Percentiles rank a stretch among this genome's conserved stretches.
phyloP scores from a whole-genome alignment of 192 early-diverging fungal genomes.

The Coemansia sp. region DNA sequence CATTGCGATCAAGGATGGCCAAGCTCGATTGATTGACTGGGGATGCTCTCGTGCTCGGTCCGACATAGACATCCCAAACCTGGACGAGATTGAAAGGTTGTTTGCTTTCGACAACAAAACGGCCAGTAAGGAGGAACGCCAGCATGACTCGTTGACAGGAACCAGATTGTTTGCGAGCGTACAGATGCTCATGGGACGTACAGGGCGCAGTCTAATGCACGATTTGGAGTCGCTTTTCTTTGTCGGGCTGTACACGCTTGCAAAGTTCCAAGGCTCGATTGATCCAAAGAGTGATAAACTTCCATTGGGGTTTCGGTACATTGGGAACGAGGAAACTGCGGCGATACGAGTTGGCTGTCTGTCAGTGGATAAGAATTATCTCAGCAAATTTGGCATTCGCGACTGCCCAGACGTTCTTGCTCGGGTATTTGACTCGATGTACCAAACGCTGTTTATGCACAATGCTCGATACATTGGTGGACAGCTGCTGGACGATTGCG shows the following conservation, averaged over 20 bases:
- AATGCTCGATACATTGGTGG: not conserved
- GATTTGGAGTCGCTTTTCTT: slow-evolving; percentile 23
- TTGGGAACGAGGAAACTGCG: not conserved
- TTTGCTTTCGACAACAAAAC: not conserved
- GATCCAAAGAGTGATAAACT: not conserved
- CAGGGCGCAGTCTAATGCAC: slow-evolving; percentile 1
- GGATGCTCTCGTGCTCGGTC: not conserved
- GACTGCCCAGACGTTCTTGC: not conserved
- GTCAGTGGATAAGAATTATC: not conserved
- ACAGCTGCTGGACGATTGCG: not conserved
- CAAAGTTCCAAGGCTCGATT: not conserved
- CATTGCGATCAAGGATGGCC: slow-evolving; percentile 7
- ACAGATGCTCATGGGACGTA: not conserved
- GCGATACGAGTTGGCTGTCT: not conserved
- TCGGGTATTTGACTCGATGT: not conserved
- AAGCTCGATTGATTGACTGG: slow-evolving; percentile 14
- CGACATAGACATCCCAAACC: not conserved
- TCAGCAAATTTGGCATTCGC: not conserved
- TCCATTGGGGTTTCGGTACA: not conserved
- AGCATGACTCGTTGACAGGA: not conserved
- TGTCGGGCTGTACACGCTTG: not conserved
- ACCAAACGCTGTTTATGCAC: not conserved
- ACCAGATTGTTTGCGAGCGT: slow-evolving; percentile 5
- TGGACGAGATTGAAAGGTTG: not conserved
- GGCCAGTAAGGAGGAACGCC: not conserved